These are phyloP conservation scores for Macrolepiota fuliginosa DNA, from an alignment of 768 basidiomycete species.

Conservation along the genomic window DNA sequence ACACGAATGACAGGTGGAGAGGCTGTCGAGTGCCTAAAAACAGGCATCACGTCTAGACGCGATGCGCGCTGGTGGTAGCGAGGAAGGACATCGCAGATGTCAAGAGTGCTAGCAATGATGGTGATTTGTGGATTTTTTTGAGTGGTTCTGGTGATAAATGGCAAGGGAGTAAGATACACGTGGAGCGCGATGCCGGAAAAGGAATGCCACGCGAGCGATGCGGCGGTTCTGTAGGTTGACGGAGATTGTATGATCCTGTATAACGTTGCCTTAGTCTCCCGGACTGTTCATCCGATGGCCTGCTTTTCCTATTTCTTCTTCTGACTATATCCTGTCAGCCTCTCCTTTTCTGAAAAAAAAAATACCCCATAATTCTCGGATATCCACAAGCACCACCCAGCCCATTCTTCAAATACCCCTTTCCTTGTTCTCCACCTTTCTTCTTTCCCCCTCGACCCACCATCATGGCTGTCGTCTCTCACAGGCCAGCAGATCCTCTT, in stretches of 20 bases:
- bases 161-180: neutral
- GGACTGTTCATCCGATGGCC: neutral
- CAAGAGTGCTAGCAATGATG: slow-evolving; percentile 1
- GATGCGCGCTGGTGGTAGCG: slow-evolving; percentile 5
- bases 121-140: slow-evolving; percentile 4
- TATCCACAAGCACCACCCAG: slow-evolving; percentile 10
- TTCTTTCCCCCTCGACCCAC: slow-evolving; percentile 19
- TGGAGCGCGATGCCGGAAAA: neutral
- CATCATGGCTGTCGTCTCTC: slow-evolving; percentile 8
- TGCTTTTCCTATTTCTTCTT: neutral
- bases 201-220: slow-evolving; percentile 11
- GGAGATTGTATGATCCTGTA: neutral
- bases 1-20: slow-evolving; percentile 1
- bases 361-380: neutral
- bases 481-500: slow-evolving; percentile 13
- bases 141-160: neutral
- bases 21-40: slow-evolving; percentile 2
- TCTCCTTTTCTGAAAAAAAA: slow-evolving; percentile 2
- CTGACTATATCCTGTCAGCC: neutral
- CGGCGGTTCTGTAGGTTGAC: neutral
- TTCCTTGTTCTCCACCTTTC: slow-evolving; percentile 11
- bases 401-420: slow-evolving; percentile 16
- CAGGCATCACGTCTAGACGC: neutral
- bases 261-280: neutral
- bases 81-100: neutral